phyloP scores from a whole-genome alignment of 805 yeast species.

The Saturnispora dispora region DNA sequence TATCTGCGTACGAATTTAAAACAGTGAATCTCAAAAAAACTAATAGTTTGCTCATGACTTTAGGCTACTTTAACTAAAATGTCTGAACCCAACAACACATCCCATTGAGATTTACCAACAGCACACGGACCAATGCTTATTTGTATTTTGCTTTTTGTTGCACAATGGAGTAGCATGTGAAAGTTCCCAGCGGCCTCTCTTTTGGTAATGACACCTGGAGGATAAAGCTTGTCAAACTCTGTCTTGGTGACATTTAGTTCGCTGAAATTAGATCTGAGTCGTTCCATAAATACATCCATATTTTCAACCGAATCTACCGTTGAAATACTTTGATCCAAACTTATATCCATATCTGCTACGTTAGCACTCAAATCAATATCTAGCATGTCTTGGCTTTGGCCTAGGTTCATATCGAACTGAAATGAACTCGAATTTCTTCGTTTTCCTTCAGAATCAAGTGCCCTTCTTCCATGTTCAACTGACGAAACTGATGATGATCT shows the following conservation, averaged over 20 bases:
- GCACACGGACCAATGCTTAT: slow-evolving; percentile 13
- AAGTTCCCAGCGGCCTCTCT: slow-evolving; percentile 16
- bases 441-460: neutral
- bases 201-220: slow-evolving; percentile 3
- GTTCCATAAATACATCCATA: neutral
- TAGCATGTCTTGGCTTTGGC: slow-evolving; percentile 1
- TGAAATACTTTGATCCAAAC: neutral
- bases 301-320: neutral
- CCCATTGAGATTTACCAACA: slow-evolving; percentile 20
- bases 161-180: slow-evolving; percentile 15
- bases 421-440: slow-evolving; percentile 9
- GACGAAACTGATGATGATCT: slow-evolving; percentile 16
- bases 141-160: slow-evolving; percentile 12
- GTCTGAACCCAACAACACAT: slow-evolving; percentile 14
- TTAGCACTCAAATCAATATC: slow-evolving; percentile 8
- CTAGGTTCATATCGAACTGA: slow-evolving; percentile 10
- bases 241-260: neutral
- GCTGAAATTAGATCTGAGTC: neutral
- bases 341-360: slow-evolving; percentile 11
- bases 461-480: slow-evolving; percentile 12
- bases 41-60: too few species aligned
- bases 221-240: neutral
- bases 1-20: neutral
- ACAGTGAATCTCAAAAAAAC: neutral
- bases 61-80: slow-evolving; percentile 9